phyloP scores from a whole-genome alignment of 768 basidiomycete genomes.

The Collybiopsis luxurians region DNA sequence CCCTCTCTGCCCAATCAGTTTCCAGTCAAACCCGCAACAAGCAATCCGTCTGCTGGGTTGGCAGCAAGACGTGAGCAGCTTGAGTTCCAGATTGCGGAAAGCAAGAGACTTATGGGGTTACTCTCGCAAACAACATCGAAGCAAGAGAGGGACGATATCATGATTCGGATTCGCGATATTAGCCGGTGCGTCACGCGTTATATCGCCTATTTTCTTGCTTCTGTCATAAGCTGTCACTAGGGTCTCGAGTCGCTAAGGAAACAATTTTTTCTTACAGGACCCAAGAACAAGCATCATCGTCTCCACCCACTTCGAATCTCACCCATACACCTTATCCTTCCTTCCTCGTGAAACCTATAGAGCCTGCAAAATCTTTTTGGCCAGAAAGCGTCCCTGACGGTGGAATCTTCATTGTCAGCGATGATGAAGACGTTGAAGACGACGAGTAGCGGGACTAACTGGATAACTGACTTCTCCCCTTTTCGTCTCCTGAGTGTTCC shows the following conservation, averaged over 20 bases:
- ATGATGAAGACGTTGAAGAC: slow-evolving; percentile 40
- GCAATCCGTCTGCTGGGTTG: slow-evolving; percentile 23
- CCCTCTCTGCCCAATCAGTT: slow-evolving; percentile 11
- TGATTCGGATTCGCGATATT: slow-evolving; percentile 45
- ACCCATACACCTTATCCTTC: slow-evolving; percentile 4
- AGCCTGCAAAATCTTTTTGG: slow-evolving; percentile 35
- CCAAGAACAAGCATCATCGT: neutral
- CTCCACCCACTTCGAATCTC: neutral
- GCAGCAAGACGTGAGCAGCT: slow-evolving; percentile 47
- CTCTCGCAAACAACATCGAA: slow-evolving; percentile 45
- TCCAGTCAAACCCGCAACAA: slow-evolving; percentile 10
- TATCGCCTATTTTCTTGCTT: neutral
- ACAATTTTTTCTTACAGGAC: slow-evolving; percentile 6
- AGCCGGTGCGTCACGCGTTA: slow-evolving; percentile 46
- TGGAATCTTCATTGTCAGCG: slow-evolving; percentile 48
- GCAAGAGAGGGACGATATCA: slow-evolving; percentile 46
- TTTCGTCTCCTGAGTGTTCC: no score
- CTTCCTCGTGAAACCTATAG: neutral
- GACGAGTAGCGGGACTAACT: slow-evolving; percentile 12
- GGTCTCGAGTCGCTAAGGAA: slow-evolving; percentile 5
- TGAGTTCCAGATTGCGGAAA: slow-evolving; percentile 51
- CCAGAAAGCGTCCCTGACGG: slow-evolving; percentile 39
- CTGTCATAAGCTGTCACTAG: slow-evolving; percentile 3
- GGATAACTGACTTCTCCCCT: neutral
- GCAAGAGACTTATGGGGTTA: slow-evolving; percentile 47